Percentiles rank a stretch among this genome's conserved stretches.
Conservation (phyloP, 2,329 filamentous ascomycete species). For the Westerdykella sp. region DNA sequence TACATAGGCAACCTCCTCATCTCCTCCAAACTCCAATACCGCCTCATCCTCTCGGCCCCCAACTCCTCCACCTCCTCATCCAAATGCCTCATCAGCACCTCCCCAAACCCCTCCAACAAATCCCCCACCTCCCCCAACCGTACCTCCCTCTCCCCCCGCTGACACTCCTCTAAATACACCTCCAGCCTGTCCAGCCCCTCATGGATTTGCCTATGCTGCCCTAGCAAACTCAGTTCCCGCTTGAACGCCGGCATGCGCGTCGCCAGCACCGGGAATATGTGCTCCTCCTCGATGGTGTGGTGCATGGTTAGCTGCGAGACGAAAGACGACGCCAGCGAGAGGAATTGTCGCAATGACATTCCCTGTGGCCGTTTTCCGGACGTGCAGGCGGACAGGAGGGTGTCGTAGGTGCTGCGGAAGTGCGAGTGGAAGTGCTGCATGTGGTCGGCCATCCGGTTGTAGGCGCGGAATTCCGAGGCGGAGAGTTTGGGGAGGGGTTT, state of each 20-base stretch:
- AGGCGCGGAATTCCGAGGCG: slow-evolving; percentile 59
- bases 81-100: slow-evolving; percentile 73
- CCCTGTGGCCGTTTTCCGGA: slow-evolving; percentile 53
- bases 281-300: slow-evolving; percentile 75
- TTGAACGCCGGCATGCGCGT: slow-evolving; percentile 73
- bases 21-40: slow-evolving; percentile 73
- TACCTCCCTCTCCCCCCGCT: slow-evolving; percentile 56
- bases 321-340: slow-evolving; percentile 64
- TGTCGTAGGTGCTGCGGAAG: slow-evolving; percentile 55
- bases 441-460: slow-evolving; percentile 66
- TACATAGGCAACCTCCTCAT: slow-evolving; percentile 65
- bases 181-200: slow-evolving; percentile 62
- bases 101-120: slow-evolving; percentile 72
- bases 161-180: slow-evolving; percentile 59
- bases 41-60: slow-evolving; percentile 80
- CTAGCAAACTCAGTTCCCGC: slow-evolving; percentile 58
- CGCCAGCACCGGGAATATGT: slow-evolving; percentile 74
- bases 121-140: slow-evolving; percentile 55
- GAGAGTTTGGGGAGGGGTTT: slow-evolving; percentile 55
- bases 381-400: slow-evolving; percentile 61
- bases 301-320: slow-evolving; percentile 65
- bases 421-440: slow-evolving; percentile 61
- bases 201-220: slow-evolving; percentile 75
- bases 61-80: slow-evolving; percentile 76
- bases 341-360: slow-evolving; percentile 63